Percentiles rank a stretch among this genome's conserved stretches.
Evolutionary conservation across 768 basidiomycete genomes (phyloP).

Genomic region (Leccinum rimulosum): DNA sequence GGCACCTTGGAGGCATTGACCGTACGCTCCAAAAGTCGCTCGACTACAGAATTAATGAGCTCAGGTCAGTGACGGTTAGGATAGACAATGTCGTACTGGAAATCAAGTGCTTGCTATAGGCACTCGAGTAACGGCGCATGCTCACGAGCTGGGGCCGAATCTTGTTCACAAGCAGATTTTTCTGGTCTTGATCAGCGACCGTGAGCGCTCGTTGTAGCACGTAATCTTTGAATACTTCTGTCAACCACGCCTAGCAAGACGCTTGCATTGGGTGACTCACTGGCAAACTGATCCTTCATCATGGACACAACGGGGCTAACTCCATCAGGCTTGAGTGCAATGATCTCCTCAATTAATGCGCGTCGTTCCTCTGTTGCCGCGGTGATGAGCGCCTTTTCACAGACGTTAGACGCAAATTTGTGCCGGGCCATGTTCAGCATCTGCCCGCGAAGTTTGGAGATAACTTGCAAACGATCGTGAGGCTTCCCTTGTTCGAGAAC

Average conservation of each 20-base stretch:
- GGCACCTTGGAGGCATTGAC: conserved; percentile 26
- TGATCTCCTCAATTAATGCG: conserved; percentile 77
- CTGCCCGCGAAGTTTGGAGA: conserved; percentile 70
- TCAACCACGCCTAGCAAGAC: conserved; percentile 1
- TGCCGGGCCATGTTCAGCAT: conserved; percentile 79
- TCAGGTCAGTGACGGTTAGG: not conserved
- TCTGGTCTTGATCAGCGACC: conserved; percentile 70
- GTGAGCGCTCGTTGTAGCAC: conserved; percentile 78
- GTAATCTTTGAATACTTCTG: conserved; percentile 53
- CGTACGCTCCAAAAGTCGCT: conserved; percentile 62
- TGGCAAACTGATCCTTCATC: conserved; percentile 89
- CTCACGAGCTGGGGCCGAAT: conserved; percentile 65
- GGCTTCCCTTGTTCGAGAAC: conserved; percentile 78
- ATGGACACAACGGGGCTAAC: conserved; percentile 62
- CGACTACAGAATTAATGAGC: conserved; percentile 44
- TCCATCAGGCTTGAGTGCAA: conserved; percentile 62
- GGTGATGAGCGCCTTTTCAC: conserved; percentile 81
- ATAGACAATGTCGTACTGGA: conserved; percentile 54
- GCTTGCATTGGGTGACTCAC: conserved; percentile 44
- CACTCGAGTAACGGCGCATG: conserved; percentile 70
- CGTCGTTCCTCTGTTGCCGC: conserved; percentile 64
- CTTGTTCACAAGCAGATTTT: conserved; percentile 56
- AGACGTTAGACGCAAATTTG: conserved; percentile 95
- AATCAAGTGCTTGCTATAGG: conserved; percentile 76
- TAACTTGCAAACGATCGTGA: conserved; percentile 64